Evolutionary conservation across 768 basidiomycete species (phyloP), one percentile per base, ranked within the genome.

Genomic region (Serendipita sp.): DNA sequence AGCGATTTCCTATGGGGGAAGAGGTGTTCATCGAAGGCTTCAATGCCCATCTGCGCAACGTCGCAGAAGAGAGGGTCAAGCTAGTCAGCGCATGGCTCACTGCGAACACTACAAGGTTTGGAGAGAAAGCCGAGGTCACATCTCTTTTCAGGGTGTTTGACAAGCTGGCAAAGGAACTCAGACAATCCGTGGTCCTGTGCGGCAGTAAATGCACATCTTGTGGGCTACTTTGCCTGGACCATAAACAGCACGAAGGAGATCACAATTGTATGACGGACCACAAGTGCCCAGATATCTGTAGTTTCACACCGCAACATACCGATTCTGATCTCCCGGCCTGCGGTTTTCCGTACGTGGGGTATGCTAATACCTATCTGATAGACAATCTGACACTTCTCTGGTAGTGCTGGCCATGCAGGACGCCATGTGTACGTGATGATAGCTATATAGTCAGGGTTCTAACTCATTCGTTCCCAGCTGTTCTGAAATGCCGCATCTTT

Each of bases 331-430:
- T 69, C 53, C 45, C 45, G 9, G 24, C 65, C 1, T 84, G 82
- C 68, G 75, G 77, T 17, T 73, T 78, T 65, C 73, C 72, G 82
- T 82, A 66, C 60, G 81, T n/a, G n/a, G n/a, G n/a, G n/a, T n/a
- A n/a, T n/a, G n/a, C n/a, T n/a, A n/a, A 14, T 5, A 14, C 14
- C 38, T 38, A 3, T 3, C n/a, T n/a, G n/a, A 24, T 11, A 44
- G n/a, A 13, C 22, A 31, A 11, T 17, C 14, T 48, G 11, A 26
- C 30, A 22, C 13, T n/a, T 13, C 33, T 9, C 17, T 31, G 33
- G 30, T 64, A 83, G 82, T 22, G 82, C 81, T 30, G 83, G 83
- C 0, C 82, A 84, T 64, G 68, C 76, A 20, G 81, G 80, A 13
- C 72, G 71, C 9, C 82, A 84, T 65, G 74, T 81, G 83, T 82